phyloP scores from a whole-genome alignment of 805 yeast genomes.

The Metschnikowia dekortorum region DNA sequence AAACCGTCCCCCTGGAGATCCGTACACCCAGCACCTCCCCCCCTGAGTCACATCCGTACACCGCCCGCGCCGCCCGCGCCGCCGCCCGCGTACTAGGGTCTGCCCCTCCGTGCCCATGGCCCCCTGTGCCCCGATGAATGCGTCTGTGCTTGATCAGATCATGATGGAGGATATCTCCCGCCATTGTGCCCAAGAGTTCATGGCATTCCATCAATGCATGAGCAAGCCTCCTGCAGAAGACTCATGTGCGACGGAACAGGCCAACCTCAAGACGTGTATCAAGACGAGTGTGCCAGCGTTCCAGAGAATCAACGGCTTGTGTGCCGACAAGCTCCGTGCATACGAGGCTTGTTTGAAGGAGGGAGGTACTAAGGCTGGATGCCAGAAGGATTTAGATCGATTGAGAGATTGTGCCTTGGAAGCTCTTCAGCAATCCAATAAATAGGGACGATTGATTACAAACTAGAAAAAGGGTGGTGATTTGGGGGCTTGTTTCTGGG shows the following conservation, averaged over 20 bases:
- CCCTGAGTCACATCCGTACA: background rate
- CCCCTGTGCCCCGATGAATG: slow-evolving; percentile 8
- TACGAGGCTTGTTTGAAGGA: slow-evolving; percentile 65
- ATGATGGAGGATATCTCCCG: slow-evolving; percentile 75
- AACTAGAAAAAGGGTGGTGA: too few species aligned
- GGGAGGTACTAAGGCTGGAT: slow-evolving; percentile 42
- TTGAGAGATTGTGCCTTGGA: slow-evolving; percentile 59
- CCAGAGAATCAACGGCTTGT: slow-evolving; percentile 59
- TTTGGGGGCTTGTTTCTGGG: too few species aligned
- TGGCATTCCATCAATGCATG: slow-evolving; percentile 72
- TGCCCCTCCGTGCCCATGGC: too few species aligned
- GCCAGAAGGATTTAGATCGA: slow-evolving; percentile 49
- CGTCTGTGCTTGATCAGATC: slow-evolving; percentile 54
- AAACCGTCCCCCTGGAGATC: background rate
- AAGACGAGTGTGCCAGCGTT: slow-evolving; percentile 64
- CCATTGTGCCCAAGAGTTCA: slow-evolving; percentile 68
- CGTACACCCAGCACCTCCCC: background rate
- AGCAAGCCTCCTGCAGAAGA: slow-evolving; percentile 48
- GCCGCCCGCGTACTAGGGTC: too few species aligned
- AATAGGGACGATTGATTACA: too few species aligned
- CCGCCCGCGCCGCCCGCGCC: background rate
- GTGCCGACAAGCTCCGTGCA: slow-evolving; percentile 52
- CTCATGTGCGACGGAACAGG: slow-evolving; percentile 54
- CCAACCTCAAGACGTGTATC: slow-evolving; percentile 58
- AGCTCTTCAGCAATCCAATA: slow-evolving; percentile 3